Evolutionary conservation across 129 eudicot species (phyloP), one percentile per base, ranked within the genome.

Genomic region (Oenanthe sinensis): DNA sequence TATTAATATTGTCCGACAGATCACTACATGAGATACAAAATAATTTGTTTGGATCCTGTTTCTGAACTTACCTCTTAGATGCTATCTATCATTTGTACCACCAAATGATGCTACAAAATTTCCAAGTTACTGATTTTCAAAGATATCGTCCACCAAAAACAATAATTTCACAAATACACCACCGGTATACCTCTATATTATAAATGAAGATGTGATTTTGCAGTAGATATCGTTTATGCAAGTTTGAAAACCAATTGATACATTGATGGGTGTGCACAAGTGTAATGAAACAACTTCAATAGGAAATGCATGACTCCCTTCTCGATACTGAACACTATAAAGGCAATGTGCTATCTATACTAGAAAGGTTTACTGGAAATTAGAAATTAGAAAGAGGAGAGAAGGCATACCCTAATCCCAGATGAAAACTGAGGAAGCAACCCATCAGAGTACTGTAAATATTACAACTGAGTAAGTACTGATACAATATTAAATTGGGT

Each of bases 391-490:
- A 52, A 81, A 47, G 45, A 68, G 42, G 69, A 78, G 47, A 79
- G 17, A 40, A 73, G 22, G 70, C 81, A 44, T 83, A 96, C 99
- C 97, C 89, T 86, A 80, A 96, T 87, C 63, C 97, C 97, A 74
- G 91, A 91, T 81, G 82, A 78, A 85, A 88, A 86, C 75, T 90
- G 99, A 44, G 88, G 71, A 76, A 87, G 88, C 96, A 87, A 87
- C 52, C 85, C 97, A 79, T 83, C 97, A 82, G 75, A 79, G 74
- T 81, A 74, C 99, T 96, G 92, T 40, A 84, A 81, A 33, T 71
- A 74, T 77, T 83, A 73, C 17, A 58, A 72, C 67, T 67, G 10
- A 36, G 65, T 62, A 49, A 74, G 81, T 71, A 81, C 20, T 71
- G 50, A 58, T 12, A 5, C 65, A 77, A 79, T 26, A 65, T n/a